Evolutionary conservation across 2,329 filamentous ascomycete species (phyloP).

Genomic region (Colletotrichum coccodes): DNA sequence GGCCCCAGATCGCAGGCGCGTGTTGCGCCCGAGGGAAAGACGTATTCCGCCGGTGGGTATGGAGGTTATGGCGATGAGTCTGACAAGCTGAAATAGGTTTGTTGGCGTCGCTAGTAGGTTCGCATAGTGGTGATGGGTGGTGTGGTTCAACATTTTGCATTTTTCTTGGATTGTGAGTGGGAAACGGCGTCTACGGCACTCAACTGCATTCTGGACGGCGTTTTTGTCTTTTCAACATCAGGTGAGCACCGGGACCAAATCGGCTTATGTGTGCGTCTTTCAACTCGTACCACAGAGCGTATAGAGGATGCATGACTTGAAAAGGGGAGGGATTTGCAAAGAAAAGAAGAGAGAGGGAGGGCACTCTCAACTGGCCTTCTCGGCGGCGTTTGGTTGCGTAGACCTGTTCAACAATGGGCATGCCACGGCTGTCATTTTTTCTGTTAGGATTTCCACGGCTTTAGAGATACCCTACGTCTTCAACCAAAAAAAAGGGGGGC

Average conservation of each 20-base stretch:
- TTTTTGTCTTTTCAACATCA: constrained; percentile 10
- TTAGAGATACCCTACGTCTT: constrained; percentile 48
- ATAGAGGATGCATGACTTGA: background rate
- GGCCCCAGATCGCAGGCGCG: constrained; percentile 76
- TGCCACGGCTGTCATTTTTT: constrained; percentile 2
- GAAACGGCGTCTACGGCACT: constrained; percentile 22
- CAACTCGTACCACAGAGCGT: constrained; percentile 8
- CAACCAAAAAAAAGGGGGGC: constrained; percentile 41
- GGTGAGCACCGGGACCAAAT: background rate
- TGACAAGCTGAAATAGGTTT: constrained; percentile 40
- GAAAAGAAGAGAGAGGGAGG: background rate
- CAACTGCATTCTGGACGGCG: constrained; percentile 29
- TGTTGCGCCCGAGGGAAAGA: constrained; percentile 70
- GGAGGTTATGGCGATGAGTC: constrained; percentile 69
- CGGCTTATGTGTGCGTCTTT: constrained; percentile 7
- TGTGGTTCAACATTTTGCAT: constrained; percentile 11
- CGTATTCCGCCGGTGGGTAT: constrained; percentile 64
- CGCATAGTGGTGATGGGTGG: background rate
- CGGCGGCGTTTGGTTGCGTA: constrained; percentile 31
- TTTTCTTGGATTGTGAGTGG: background rate
- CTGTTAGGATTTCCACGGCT: constrained; percentile 28
- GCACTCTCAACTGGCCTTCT: constrained; percentile 31
- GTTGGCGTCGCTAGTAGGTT: background rate
- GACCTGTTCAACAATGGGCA: constrained; percentile 30
- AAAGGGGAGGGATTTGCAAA: background rate